Evolutionary conservation across 2,329 filamentous ascomycete genomes (phyloP), one percentile per base, ranked within the genome.

Genomic region (Cordyceps militaris): DNA sequence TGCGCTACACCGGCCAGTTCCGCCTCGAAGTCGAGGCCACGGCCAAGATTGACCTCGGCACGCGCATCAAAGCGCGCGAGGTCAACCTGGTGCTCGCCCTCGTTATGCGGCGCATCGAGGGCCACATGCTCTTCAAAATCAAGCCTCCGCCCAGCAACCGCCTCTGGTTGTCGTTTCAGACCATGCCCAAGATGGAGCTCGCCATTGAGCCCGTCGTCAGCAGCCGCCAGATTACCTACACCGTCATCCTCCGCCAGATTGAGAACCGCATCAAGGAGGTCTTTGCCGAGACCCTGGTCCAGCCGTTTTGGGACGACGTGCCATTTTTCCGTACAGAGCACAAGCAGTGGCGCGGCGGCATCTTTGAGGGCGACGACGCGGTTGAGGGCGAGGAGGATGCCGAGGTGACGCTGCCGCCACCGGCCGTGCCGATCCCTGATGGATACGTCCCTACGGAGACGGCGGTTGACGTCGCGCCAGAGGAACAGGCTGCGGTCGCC

Each of bases 61-160:
- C 86, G 44, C 84, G 92, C 2, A 95, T 97, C 76, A 97, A 96
- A 69, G 34, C 34, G 2, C 80, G 93, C 62, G 91, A 97, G 70
- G 91, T 97, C 50, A 91, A 93, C 61, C 79, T 99, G 52, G 81
- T 97, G 10, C 80, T 99, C 36, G 91, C 94, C 3, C 89, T 91
- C 3, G 87, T 94, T 1, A 71, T 97, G 58, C 92, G 89, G 69
- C 89, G 86, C 64, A 76, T 97, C 1, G 89, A 95, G 65, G 94
- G 94, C 0, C 93, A 96, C 65, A 73, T 89, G 47, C 74, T 96
- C 30, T 79, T 97, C 66, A 88, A 91, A 66, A 86, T 97, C 71
- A 99, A 99, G 71, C 90, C 94, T 7, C 91, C 93, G 16, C 94
- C 94, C 0, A 97, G 91, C 71, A 99, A 99, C 70, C 84, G 94